Percentiles rank a stretch among this genome's conserved stretches.
These are phyloP conservation scores for Candida arabinofermentans DNA, from an alignment of 805 yeast genomes.

Conservation along the genomic window DNA sequence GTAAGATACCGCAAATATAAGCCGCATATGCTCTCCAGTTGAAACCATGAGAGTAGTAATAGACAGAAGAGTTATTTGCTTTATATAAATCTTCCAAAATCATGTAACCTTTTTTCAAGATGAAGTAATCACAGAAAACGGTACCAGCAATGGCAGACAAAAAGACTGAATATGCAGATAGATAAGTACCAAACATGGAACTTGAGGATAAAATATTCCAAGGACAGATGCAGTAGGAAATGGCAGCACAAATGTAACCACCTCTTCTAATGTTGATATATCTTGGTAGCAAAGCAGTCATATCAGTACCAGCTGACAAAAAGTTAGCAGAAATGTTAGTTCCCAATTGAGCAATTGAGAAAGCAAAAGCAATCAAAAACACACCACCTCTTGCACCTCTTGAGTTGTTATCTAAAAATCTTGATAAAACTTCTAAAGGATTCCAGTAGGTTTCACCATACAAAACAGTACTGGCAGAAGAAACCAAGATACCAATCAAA, in stretches of 20 bases:
- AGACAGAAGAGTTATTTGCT: conserved; percentile 39
- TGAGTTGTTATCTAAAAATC: conserved; percentile 52
- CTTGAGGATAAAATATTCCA: conserved; percentile 75
- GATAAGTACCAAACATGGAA: conserved; percentile 71
- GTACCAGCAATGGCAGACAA: conserved; percentile 82
- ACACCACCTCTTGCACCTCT: conserved; percentile 75
- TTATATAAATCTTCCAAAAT: conserved; percentile 61
- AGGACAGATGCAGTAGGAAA: conserved; percentile 73
- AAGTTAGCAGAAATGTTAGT: conserved; percentile 74
- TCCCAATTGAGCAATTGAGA: conserved; percentile 74
- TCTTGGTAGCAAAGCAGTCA: conserved; percentile 60
- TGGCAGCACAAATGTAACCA: conserved; percentile 67
- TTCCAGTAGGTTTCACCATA: conserved; percentile 77
- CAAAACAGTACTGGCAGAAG: conserved; percentile 68
- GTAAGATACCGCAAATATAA: conserved; percentile 73
- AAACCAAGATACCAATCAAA: conserved; percentile 77
- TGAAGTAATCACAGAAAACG: conserved; percentile 60
- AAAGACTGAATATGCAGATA: conserved; percentile 80
- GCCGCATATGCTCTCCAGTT: conserved; percentile 86
- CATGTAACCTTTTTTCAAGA: conserved; percentile 71
- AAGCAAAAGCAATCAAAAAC: conserved; percentile 65
- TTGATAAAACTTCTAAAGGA: conserved; percentile 71
- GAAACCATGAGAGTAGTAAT: conserved; percentile 63
- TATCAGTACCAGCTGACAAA: conserved; percentile 68
- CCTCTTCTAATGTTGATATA: conserved; percentile 76